phyloP scores from a whole-genome alignment of 1,284 basidiomycete genomes.

The Vanrija sp. region DNA sequence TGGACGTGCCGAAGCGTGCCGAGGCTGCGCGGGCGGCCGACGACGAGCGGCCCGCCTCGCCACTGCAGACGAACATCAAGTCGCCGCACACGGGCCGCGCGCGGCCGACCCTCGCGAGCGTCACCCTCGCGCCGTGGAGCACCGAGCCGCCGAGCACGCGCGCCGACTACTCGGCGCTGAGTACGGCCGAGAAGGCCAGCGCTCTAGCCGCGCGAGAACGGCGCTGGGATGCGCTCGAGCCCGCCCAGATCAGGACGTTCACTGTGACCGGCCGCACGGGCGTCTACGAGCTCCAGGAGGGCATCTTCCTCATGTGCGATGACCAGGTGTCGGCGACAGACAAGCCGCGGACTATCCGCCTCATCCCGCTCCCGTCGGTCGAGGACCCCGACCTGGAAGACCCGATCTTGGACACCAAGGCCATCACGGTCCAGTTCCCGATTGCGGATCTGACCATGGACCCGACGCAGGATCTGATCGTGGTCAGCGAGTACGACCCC shows the following conservation, averaged over 20 bases:
- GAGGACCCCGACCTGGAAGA: constrained; percentile 34
- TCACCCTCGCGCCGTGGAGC: constrained; percentile 20
- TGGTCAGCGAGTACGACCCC: constrained; percentile 37
- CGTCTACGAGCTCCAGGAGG: constrained; percentile 49
- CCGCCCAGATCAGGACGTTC: constrained; percentile 20
- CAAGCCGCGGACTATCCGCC: constrained; percentile 31
- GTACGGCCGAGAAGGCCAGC: constrained; percentile 24
- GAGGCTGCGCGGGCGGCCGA: background rate
- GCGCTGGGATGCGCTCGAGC: constrained; percentile 31
- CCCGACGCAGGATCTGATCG: constrained; percentile 47
- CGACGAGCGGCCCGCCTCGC: background rate
- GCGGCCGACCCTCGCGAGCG: constrained; percentile 15
- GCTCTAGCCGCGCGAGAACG: constrained; percentile 27
- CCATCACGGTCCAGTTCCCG: constrained; percentile 24
- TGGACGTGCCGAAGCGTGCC: constrained; percentile 6
- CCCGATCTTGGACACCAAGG: constrained; percentile 22
- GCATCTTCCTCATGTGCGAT: constrained; percentile 45
- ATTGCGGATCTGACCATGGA: constrained; percentile 50
- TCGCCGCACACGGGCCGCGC: constrained; percentile 22
- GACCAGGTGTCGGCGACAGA: constrained; percentile 24
- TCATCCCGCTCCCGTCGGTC: constrained; percentile 41
- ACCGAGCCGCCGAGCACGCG: constrained; percentile 8
- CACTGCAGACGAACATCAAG: constrained; percentile 1
- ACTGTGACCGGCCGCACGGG: constrained; percentile 34
- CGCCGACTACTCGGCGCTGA: constrained; percentile 12